Percentiles rank a stretch among this genome's conserved stretches.
Evolutionary conservation across 345 rosid genomes (phyloP).

Genomic region (Toxicodendron radicans): DNA sequence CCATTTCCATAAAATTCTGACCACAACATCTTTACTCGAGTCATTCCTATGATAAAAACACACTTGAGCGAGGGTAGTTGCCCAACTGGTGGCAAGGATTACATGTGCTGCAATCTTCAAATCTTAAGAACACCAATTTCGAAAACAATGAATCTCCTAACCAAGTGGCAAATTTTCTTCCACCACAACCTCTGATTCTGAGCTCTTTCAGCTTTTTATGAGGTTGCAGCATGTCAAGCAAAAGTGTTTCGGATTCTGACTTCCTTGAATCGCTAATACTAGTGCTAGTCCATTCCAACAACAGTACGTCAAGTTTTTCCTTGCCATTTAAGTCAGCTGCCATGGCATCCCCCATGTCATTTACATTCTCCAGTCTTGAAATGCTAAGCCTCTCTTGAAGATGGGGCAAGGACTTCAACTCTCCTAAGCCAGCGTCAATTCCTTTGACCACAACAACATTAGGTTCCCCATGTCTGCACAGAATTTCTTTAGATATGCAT

Average conservation of each 20-base stretch:
- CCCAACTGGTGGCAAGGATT: constrained; percentile 20
- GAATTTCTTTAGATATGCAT: constrained; percentile 1
- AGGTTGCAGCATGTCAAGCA: constrained; percentile 22
- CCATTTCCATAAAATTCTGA: constrained; percentile 12
- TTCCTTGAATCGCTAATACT: background rate
- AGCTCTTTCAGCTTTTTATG: constrained; percentile 12
- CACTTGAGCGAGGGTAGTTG: constrained; percentile 7
- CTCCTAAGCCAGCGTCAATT: background rate
- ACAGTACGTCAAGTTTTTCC: background rate
- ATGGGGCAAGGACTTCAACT: background rate
- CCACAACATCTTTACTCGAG: constrained; percentile 7
- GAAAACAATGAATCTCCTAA: constrained; percentile 22
- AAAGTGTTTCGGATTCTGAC: background rate
- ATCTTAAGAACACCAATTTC: constrained; percentile 13
- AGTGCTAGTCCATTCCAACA: constrained; percentile 13
- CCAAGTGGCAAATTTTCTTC: constrained; percentile 19
- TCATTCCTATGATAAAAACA: constrained; percentile 10
- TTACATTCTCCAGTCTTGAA: constrained; percentile 14
- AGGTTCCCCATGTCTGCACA: constrained; percentile 4
- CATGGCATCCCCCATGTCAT: background rate
- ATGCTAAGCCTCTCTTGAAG: background rate
- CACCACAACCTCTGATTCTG: constrained; percentile 2
- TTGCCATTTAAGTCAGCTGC: constrained; percentile 16
- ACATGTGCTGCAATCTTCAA: constrained; percentile 17
- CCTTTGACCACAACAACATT: constrained; percentile 9